These are phyloP conservation scores for Annulohypoxylon moriforme DNA, from an alignment of 495 filamentous ascomycete species.

Conservation along the genomic window DNA sequence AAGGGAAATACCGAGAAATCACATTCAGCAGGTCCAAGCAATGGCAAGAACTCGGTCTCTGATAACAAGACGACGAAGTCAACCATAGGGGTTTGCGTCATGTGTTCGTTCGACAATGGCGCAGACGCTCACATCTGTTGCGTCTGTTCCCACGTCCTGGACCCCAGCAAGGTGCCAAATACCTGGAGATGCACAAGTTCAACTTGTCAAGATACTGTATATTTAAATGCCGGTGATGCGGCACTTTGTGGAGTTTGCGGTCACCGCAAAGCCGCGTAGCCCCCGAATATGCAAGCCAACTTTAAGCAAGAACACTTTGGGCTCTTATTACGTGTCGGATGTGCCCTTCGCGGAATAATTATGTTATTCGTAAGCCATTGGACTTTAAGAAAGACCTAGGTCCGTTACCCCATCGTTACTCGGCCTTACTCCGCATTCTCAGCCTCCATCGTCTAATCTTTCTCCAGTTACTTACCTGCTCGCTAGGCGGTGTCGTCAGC, in stretches of 20 bases:
- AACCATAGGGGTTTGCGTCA: slow-evolving; percentile 56
- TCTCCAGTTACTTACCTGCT: not conserved
- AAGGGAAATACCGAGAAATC: slow-evolving; percentile 9
- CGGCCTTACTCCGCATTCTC: slow-evolving; percentile 10
- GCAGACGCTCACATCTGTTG: slow-evolving; percentile 63
- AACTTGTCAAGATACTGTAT: slow-evolving; percentile 63
- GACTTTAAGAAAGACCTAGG: not conserved
- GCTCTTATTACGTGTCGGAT: not conserved
- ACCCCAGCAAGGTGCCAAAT: slow-evolving; percentile 57
- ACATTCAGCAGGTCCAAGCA: slow-evolving; percentile 2
- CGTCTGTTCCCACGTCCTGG: slow-evolving; percentile 74
- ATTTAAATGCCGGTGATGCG: slow-evolving; percentile 72
- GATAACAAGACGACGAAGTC: slow-evolving; percentile 11
- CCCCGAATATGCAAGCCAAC: not conserved
- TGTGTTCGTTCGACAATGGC: slow-evolving; percentile 73
- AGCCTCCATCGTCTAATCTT: slow-evolving; percentile 22
- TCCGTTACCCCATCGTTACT: slow-evolving; percentile 7
- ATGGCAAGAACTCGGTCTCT: slow-evolving; percentile 18
- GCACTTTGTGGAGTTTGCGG: slow-evolving; percentile 76
- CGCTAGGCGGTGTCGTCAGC: slow-evolving; percentile 1
- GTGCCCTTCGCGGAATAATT: not conserved
- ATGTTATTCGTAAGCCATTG: not conserved
- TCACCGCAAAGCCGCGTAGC: slow-evolving; percentile 44
- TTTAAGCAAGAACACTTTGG: not conserved
- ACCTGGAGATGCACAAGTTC: slow-evolving; percentile 70